Percentiles rank a stretch among this genome's conserved stretches.
Evolutionary conservation across 441 rosid species (phyloP).

Genomic region (Brassica hybrid): DNA sequence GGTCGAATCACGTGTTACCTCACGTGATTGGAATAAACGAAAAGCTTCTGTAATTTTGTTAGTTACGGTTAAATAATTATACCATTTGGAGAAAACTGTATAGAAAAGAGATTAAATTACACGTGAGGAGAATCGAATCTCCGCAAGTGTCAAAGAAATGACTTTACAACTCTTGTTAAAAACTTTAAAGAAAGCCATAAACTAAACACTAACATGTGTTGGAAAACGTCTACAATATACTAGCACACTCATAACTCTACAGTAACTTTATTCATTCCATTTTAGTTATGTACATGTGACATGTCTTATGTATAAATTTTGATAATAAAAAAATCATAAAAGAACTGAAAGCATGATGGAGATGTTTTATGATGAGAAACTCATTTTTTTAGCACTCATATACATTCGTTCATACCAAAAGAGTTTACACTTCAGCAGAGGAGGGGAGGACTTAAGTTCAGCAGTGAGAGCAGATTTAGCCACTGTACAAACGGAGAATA

Average conservation of each 20-base stretch:
- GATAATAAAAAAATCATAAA: not conserved
- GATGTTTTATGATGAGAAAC: not conserved
- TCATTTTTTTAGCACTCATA: not conserved
- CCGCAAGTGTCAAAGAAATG: constrained; percentile 26
- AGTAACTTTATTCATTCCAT: constrained; percentile 8
- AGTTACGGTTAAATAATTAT: not conserved
- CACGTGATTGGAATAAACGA: constrained; percentile 41
- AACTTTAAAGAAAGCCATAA: constrained; percentile 11
- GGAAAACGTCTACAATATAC: not conserved
- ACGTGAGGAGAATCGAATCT: constrained; percentile 41
- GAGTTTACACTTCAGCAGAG: too few species aligned
- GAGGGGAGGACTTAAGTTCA: not conserved
- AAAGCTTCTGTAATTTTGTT: constrained; percentile 26
- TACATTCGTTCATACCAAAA: too few species aligned
- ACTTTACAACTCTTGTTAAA: constrained; percentile 16
- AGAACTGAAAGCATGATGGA: not conserved
- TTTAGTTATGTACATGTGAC: not conserved
- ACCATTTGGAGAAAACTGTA: not conserved
- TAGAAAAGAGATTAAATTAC: constrained; percentile 1
- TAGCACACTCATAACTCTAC: not conserved
- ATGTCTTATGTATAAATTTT: not conserved
- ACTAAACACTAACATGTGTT: constrained; percentile 9
- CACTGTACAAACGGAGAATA: not conserved
- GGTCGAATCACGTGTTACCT: constrained; percentile 32
- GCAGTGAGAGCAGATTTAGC: not conserved